Percentiles rank a stretch among this genome's conserved stretches.
phyloP scores from a whole-genome alignment of 768 basidiomycete species.

The Stropharia rugosoannulata region DNA sequence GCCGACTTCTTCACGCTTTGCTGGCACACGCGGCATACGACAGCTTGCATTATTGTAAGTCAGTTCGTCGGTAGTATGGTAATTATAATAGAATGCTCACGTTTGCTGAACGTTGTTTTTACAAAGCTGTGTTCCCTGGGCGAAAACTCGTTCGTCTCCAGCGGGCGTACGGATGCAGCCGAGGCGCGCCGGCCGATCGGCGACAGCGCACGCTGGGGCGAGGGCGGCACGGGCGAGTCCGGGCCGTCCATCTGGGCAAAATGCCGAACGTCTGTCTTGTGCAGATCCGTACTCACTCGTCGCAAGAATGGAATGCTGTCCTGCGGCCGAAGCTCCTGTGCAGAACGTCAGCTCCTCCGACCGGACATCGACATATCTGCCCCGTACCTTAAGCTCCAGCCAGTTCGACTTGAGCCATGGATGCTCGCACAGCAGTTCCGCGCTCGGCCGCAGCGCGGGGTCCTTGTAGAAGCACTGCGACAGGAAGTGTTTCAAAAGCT shows the following conservation, averaged over 20 bases:
- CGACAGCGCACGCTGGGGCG: constrained; percentile 32
- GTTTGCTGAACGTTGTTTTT: constrained; percentile 90
- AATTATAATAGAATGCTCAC: constrained; percentile 47
- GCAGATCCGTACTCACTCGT: constrained; percentile 84
- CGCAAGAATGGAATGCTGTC: constrained; percentile 96
- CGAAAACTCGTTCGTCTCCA: constrained; percentile 49
- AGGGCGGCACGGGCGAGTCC: constrained; percentile 39
- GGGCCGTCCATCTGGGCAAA: constrained; percentile 46
- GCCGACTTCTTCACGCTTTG: constrained; percentile 81
- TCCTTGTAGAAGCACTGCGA: constrained; percentile 90
- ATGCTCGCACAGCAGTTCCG: constrained; percentile 85
- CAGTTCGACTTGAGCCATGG: constrained; percentile 85
- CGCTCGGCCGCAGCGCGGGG: constrained; percentile 77
- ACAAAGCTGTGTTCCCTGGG: constrained; percentile 82
- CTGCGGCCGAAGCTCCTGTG: constrained; percentile 79
- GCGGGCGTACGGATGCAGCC: constrained; percentile 36
- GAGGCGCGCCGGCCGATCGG: constrained; percentile 40
- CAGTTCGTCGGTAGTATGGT: neutral
- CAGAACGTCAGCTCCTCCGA: neutral
- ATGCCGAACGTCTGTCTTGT: constrained; percentile 68
- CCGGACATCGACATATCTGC: neutral
- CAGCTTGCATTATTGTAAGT: constrained; percentile 47
- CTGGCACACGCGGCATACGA: constrained; percentile 84
- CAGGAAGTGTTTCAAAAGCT: constrained; percentile 78
- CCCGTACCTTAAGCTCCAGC: constrained; percentile 70